Evolutionary conservation across 2,329 filamentous ascomycete species (phyloP).

Genomic region (Incumbomyces delicatus): DNA sequence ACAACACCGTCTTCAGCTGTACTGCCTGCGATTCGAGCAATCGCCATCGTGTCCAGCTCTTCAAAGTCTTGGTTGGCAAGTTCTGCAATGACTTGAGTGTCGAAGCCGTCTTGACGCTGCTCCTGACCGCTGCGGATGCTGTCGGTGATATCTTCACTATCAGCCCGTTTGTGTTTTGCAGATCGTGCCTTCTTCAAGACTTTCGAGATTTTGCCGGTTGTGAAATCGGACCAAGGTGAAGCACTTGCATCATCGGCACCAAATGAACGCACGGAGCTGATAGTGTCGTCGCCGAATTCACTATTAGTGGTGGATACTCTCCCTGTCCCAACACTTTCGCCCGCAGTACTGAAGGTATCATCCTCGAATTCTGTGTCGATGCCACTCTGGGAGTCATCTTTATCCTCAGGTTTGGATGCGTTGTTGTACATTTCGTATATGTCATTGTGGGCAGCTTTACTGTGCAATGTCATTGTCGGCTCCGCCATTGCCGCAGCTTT

Average conservation of each 20-base stretch:
- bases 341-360: slow-evolving; percentile 72
- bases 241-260: slow-evolving; percentile 29
- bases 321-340: slow-evolving; percentile 73
- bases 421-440: slow-evolving; percentile 97
- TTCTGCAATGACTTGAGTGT: slow-evolving; percentile 20
- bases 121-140: slow-evolving; percentile 22
- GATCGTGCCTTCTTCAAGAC: slow-evolving; percentile 27
- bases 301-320: slow-evolving; percentile 54
- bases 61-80: slow-evolving; percentile 19
- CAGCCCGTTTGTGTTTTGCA: slow-evolving; percentile 24
- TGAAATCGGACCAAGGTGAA: slow-evolving; percentile 82
- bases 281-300: slow-evolving; percentile 52
- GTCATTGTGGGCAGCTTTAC: slow-evolving; percentile 87
- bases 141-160: slow-evolving; percentile 14
- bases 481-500: slow-evolving; percentile 61
- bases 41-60: slow-evolving; percentile 20
- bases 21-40: slow-evolving; percentile 19
- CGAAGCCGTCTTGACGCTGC: slow-evolving; percentile 21
- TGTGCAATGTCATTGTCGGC: slow-evolving; percentile 97
- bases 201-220: slow-evolving; percentile 52
- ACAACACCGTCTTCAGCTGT: slow-evolving; percentile 17
- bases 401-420: slow-evolving; percentile 49
- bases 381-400: slow-evolving; percentile 48
- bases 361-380: slow-evolving; percentile 57
- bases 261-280: slow-evolving; percentile 17